Evolutionary conservation across 2,329 filamentous ascomycete genomes (phyloP).

Genomic region (Byssothecium circinans): DNA sequence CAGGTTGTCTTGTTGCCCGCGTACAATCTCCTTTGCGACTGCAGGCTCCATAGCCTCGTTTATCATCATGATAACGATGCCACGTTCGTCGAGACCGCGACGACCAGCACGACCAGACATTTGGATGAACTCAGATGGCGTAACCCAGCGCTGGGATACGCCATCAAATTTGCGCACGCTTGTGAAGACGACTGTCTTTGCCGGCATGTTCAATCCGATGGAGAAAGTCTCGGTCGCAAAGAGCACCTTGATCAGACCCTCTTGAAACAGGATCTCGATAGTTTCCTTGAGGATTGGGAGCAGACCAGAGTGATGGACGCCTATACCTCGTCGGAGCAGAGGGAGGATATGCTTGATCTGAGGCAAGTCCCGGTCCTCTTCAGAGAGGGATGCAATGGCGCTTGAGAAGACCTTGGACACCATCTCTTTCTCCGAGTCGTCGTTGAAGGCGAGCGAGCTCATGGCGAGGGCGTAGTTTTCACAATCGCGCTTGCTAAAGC

Average conservation of each 20-base stretch:
- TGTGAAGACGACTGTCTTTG: conserved; percentile 98
- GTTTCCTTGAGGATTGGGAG: conserved; percentile 97
- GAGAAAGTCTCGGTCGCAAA: conserved; percentile 99
- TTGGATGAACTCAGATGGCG: conserved; percentile 94
- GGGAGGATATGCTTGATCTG: conserved; percentile 92
- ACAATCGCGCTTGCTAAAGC: conserved; percentile 97
- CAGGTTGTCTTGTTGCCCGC: conserved; percentile 92
- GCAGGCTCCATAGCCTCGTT: conserved; percentile 94
- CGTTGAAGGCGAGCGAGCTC: conserved; percentile 88
- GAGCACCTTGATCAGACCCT: conserved; percentile 94
- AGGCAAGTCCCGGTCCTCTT: conserved; percentile 83
- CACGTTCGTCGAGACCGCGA: conserved; percentile 94
- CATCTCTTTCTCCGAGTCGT: conserved; percentile 92
- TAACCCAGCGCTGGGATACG: conserved; percentile 75
- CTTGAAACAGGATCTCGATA: conserved; percentile 98
- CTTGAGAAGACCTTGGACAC: conserved; percentile 92
- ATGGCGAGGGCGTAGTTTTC: conserved; percentile 88
- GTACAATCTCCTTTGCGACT: conserved; percentile 91
- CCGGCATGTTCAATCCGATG: conserved; percentile 98
- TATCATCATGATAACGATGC: conserved; percentile 99
- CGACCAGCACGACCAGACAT: conserved; percentile 98
- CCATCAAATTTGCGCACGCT: conserved; percentile 96
- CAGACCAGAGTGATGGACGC: conserved; percentile 94
- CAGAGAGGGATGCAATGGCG: conserved; percentile 87
- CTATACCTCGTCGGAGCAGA: conserved; percentile 85